These are phyloP conservation scores for Sechiopsis laciniata DNA, from an alignment of 306 rosid genomes.

Conservation along the genomic window DNA sequence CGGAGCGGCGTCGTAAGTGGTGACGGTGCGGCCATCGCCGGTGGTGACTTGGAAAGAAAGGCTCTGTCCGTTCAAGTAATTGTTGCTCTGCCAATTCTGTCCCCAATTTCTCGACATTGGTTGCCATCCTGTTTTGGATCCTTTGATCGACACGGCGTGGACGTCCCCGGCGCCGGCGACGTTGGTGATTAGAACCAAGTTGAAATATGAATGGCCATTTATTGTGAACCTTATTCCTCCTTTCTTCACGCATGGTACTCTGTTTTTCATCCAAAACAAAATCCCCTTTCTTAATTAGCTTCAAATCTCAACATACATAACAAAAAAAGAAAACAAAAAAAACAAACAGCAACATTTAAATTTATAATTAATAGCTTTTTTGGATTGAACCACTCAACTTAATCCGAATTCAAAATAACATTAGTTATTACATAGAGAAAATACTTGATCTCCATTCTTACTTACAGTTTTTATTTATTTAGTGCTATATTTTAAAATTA, in stretches of 20 bases:
- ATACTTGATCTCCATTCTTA: too few species aligned
- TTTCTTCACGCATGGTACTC: constrained; percentile 71
- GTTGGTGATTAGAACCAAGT: constrained; percentile 75
- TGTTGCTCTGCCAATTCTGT: constrained; percentile 91
- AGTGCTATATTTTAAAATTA: too few species aligned
- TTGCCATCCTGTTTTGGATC: constrained; percentile 74
- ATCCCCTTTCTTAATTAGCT: too few species aligned
- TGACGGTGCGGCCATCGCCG: constrained; percentile 67
- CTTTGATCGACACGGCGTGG: constrained; percentile 70
- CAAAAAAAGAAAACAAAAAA: too few species aligned
- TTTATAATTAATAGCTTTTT: too few species aligned
- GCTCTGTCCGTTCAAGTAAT: constrained; percentile 64
- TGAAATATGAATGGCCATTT: constrained; percentile 92
- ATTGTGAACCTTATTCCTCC: constrained; percentile 91
- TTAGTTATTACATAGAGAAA: too few species aligned
- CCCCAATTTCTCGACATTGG: constrained; percentile 92
- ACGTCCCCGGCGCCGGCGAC: constrained; percentile 87
- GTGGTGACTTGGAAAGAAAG: constrained; percentile 83
- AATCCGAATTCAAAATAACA: too few species aligned
- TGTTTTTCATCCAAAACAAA: constrained; percentile 20
- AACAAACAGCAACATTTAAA: too few species aligned
- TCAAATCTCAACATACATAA: too few species aligned
- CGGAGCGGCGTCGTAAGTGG: constrained; percentile 54
- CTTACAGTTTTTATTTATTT: too few species aligned
- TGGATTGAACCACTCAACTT: too few species aligned